These are phyloP conservation scores for Triticum aestivum DNA, from an alignment of 176 grass and related monocot species.

Conservation along the genomic window DNA sequence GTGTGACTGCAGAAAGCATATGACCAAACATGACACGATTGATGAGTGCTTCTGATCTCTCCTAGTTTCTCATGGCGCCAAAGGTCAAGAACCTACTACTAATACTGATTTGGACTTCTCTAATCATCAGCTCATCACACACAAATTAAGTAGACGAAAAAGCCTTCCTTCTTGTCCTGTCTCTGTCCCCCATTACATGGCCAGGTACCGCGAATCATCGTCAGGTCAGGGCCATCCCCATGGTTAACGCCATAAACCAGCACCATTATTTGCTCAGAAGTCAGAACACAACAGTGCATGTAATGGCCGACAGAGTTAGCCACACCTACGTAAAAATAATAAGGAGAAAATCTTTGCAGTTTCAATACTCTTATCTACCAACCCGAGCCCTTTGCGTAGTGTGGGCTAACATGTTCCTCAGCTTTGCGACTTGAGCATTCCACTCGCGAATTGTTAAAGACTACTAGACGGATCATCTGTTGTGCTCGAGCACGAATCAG, in stretches of 20 bases:
- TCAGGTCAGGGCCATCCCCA: neutral
- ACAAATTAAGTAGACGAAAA: neutral
- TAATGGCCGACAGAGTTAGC: slow-evolving; percentile 42
- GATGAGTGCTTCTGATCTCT: neutral
- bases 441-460: slow-evolving; percentile 29
- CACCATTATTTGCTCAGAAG: neutral
- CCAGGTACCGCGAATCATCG: slow-evolving; percentile 10
- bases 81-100: slow-evolving; percentile 3
- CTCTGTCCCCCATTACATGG: neutral
- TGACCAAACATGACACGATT: neutral
- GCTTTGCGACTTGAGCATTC: slow-evolving; percentile 29
- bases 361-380: neutral
- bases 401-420: slow-evolving; percentile 16
- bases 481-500: neutral
- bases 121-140: slow-evolving; percentile 10
- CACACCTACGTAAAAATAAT: neutral
- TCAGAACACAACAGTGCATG: neutral
- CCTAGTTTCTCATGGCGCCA: neutral
- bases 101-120: neutral
- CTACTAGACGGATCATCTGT: neutral
- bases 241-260: neutral
- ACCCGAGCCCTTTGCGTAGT: neutral
- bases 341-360: neutral
- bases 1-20: neutral
- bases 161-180: neutral